Evolutionary conservation across 805 yeast genomes (phyloP), one percentile per base, ranked within the genome.

Genomic region (Wickerhamomyces strasburgensis): DNA sequence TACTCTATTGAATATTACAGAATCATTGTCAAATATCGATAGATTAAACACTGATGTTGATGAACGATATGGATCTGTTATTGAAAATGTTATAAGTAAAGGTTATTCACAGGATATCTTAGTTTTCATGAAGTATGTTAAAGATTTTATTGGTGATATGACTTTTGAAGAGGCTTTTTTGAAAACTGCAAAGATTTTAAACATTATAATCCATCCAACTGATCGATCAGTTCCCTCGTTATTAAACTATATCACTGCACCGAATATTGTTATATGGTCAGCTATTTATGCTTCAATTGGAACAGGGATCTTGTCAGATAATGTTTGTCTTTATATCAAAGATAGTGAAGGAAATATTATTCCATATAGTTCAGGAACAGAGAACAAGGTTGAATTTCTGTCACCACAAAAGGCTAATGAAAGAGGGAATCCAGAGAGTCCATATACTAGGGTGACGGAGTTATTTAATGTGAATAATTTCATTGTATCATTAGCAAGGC

Each of bases 151-250:
- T 14, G 95, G 90, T 2, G 83, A 84, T 51, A 58, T 83, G 57
- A 93, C 98, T 0, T 93, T 93, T 60, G 96, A 90, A 60, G 98
- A 93, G 55, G 95, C 97, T 0, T 87, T 80, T 54, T 67, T 80
- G 42, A 75, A 73, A 43, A 82, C 95, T 0, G 89, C 84, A 31
- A 74, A 84, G 47, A 78, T 86, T 1, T 67, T 90, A 35, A 93
- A 90, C 57, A 79, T 93, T 31, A 81, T 88, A 2, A 82, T 90
- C 3, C 87, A 87, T 58, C 94, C 96, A 2, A 77, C 84, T 0
- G 78, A 78, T 47, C 72, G 72, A 23, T 70, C 80, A 3, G 70
- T 84, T 7, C 93, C 95, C 1, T 70, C 80, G 1, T 65, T 89
- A 33, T 63, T 89, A 45, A 93, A 93, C 60, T 88, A 90, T 57